Evolutionary conservation across 2,329 filamentous ascomycete species (phyloP).

Genomic region (Chalaropsis thielavioides): DNA sequence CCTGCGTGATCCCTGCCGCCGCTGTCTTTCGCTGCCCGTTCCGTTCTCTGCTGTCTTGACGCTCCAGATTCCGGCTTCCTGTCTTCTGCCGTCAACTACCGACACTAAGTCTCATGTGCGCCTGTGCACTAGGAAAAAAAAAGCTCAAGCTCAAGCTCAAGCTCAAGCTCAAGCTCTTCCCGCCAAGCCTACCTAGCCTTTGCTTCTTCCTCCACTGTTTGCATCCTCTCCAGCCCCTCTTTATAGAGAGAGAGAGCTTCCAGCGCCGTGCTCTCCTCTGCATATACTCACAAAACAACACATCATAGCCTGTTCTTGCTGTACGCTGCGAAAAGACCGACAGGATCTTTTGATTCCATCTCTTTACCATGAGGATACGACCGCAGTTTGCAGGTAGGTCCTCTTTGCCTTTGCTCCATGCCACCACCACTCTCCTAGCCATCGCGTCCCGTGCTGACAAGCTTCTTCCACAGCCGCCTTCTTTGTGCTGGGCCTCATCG

Average conservation of each 20-base stretch:
- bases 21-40: background rate
- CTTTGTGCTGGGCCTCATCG: constrained; percentile 53
- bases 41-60: background rate
- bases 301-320: background rate
- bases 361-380: constrained; percentile 61
- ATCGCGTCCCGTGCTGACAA: background rate
- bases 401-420: constrained; percentile 18
- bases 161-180: constrained; percentile 9
- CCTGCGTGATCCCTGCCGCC: background rate
- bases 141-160: constrained; percentile 2
- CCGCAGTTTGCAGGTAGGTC: constrained; percentile 70
- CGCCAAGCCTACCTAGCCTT: background rate
- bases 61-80: background rate
- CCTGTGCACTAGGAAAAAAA: background rate
- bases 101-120: background rate
- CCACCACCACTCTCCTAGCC: background rate
- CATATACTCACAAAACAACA: background rate
- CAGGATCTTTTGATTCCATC: background rate
- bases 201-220: background rate
- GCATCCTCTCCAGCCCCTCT: background rate
- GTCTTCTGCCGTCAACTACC: background rate
- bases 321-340: background rate
- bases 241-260: background rate
- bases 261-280: background rate
- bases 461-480: constrained; percentile 43